Base-by-base conservation (phyloP, 2,329 filamentous ascomycete genomes). In the Hypoxylon sp. region DNA sequence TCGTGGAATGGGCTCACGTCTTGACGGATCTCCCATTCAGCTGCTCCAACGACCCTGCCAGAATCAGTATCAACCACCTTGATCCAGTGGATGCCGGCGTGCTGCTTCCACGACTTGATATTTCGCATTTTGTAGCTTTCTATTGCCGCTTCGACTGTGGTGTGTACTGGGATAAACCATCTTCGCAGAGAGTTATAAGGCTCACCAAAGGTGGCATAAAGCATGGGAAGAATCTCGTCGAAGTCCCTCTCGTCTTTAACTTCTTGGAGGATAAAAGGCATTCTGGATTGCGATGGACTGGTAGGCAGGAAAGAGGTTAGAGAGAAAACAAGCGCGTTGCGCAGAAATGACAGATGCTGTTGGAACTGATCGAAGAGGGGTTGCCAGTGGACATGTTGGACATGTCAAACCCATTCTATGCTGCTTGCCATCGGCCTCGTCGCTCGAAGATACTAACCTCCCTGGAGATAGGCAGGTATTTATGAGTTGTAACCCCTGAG, bases 161-260 rank as follows among this genome's bases (percentile, higher is more conserved):
- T 67, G 30, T 62, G 44, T n/a, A 68, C 47, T 6, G 64, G 64
- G 8, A 68, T 67, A 43, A 68, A 65, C 67, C 64, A 67, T 56
- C 19, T 22, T 6, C 58, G 64, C 6, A 68, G 44, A n/a, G 60
- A 46, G 49, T 65, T 65, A 20, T 63, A 59, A 15, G 58, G 64
- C 22, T 68, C 39, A 3, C 57, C 61, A 44, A 68, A 68, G 3
- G 55, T 56, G 4, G 48, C 55, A 58, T 56, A 58, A 3, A 65
- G 67, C 15, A 67, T 39, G 6, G 34, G 41, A 7, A 60, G 47
- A n/a, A 67, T 61, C 39, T 65, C 30, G 26, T 53, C 49, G 15
- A 67, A 67, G 32, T 68, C 66, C 46, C 54, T 26, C 34, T 50
- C 52, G 28, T 66, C 51, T 28, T 43, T 59, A 3, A 68, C 60